Evolutionary conservation across 257 asterid species (phyloP).

Genomic region (Anisodus acutangulus): DNA sequence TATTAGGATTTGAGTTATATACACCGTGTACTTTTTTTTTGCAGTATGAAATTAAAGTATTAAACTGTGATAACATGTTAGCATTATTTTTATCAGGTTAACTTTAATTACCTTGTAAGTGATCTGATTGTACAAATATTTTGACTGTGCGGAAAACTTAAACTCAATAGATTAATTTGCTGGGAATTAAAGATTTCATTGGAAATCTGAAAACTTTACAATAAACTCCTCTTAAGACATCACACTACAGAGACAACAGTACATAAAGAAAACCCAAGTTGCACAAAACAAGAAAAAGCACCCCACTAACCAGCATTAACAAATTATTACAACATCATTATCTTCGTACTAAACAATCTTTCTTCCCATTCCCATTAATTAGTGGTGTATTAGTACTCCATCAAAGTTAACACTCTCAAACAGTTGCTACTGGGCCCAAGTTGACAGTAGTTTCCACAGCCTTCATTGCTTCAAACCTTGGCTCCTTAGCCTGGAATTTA

Average conservation of each 20-base stretch:
- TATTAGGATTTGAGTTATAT: neutral
- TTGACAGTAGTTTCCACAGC: slow-evolving; percentile 43
- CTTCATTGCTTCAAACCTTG: slow-evolving; percentile 79
- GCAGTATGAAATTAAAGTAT: neutral
- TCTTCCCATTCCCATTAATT: slow-evolving; percentile 9
- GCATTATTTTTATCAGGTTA: neutral
- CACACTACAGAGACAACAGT: neutral
- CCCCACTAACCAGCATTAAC: neutral
- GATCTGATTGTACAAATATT: neutral
- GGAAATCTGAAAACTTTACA: neutral
- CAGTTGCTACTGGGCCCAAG: slow-evolving; percentile 57
- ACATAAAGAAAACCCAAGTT: slow-evolving; percentile 15
- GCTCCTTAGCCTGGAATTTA: slow-evolving; percentile 78
- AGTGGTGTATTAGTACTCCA: neutral
- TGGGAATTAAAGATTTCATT: neutral
- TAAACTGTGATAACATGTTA: neutral
- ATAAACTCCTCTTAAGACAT: slow-evolving; percentile 15
- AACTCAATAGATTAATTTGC: neutral
- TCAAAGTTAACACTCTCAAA: slow-evolving; percentile 36
- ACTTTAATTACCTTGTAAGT: too few species aligned
- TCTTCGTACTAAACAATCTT: neutral
- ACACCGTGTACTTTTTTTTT: neutral
- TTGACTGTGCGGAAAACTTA: neutral
- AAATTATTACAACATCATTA: neutral
- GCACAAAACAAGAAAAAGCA: neutral